These are phyloP conservation scores for Fraxinus xanthoxyloides DNA, from an alignment of 305 asterid species.

Conservation along the genomic window DNA sequence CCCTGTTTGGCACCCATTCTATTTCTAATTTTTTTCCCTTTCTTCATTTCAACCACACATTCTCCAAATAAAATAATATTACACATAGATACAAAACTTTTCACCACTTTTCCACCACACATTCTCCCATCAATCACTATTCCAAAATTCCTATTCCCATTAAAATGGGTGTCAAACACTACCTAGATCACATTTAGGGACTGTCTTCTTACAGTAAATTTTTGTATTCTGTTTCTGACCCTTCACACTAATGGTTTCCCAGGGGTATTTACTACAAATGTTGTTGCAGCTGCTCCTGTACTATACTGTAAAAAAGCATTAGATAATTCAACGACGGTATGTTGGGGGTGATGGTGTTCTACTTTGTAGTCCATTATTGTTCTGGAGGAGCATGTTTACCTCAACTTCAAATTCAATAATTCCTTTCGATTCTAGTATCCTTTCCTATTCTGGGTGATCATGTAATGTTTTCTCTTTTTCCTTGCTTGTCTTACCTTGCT, in stretches of 20 bases:
- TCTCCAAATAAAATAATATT: too few species aligned
- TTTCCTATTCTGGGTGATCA: not conserved
- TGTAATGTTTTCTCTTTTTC: not conserved
- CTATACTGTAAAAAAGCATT: constrained; percentile 74
- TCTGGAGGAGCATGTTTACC: not conserved
- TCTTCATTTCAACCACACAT: too few species aligned
- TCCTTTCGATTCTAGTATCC: not conserved
- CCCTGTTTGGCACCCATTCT: too few species aligned
- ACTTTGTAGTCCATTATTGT: constrained; percentile 1
- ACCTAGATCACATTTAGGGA: not conserved
- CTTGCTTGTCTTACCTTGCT: not conserved
- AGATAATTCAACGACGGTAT: constrained; percentile 69
- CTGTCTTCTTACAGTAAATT: not conserved
- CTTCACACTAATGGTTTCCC: constrained; percentile 18
- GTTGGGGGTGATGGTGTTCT: constrained; percentile 22
- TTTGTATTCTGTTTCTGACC: constrained; percentile 12
- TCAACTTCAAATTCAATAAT: not conserved
- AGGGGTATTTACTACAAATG: constrained; percentile 88
- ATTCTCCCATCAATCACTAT: too few species aligned
- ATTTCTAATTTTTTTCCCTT: too few species aligned
- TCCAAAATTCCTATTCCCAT: too few species aligned
- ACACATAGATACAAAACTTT: too few species aligned
- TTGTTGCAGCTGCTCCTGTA: constrained; percentile 98
- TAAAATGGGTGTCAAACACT: too few species aligned
- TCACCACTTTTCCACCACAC: too few species aligned